Conservation (phyloP, 768 basidiomycete genomes). For the Podaxis pistillaris region DNA sequence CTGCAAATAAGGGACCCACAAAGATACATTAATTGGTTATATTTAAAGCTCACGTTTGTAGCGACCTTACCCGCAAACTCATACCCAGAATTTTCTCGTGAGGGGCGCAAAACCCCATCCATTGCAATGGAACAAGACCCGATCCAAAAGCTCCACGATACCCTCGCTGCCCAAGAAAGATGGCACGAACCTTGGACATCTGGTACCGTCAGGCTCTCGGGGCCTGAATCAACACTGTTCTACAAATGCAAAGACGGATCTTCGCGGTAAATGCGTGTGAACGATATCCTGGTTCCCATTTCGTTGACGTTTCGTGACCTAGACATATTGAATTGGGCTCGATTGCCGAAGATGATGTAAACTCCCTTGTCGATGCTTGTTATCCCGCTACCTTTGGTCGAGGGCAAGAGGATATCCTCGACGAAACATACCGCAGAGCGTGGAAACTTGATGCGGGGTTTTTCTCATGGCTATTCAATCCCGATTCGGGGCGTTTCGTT, state of each 20-base stretch:
- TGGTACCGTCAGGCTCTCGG: conserved; percentile 1
- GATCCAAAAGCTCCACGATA: background rate
- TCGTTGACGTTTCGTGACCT: background rate
- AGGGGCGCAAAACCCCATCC: background rate
- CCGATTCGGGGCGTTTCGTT: conserved; percentile 14
- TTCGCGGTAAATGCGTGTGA: background rate
- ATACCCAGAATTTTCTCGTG: background rate
- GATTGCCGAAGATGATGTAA: conserved; percentile 9
- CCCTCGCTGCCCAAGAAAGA: background rate
- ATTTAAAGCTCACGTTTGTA: background rate
- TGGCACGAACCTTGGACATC: conserved; percentile 7
- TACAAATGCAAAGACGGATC: conserved; percentile 1
- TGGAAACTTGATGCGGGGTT: conserved; percentile 21
- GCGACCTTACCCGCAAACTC: background rate
- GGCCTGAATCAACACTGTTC: background rate
- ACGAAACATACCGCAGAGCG: conserved; percentile 28
- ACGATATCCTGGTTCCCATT: background rate
- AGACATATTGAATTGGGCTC: background rate
- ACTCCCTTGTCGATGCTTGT: conserved; percentile 19
- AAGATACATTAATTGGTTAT: background rate
- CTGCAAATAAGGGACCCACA: conserved; percentile 6
- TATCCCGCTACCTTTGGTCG: conserved; percentile 26
- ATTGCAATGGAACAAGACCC: background rate
- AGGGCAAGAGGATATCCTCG: conserved; percentile 23
- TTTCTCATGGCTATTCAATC: conserved; percentile 22